A percentile compares a stretch with the other conserved stretches of the same genome.
These are phyloP conservation scores for Lindgomyces ingoldianus DNA, from an alignment of 495 filamentous ascomycete species.

Conservation along the genomic window DNA sequence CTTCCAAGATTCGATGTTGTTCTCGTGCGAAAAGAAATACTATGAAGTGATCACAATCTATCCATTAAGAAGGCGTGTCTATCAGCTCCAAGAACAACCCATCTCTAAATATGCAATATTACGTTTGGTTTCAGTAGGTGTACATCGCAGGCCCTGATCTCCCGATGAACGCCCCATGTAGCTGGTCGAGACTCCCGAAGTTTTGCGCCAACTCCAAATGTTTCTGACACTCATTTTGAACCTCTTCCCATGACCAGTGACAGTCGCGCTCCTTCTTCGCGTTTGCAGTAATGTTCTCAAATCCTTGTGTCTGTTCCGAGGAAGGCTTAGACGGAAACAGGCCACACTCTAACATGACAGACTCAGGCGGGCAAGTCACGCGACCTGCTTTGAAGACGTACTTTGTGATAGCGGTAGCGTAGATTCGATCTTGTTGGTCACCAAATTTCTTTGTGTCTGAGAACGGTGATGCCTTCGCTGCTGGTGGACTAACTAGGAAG, in stretches of 20 bases:
- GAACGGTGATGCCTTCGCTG: conserved; percentile 48
- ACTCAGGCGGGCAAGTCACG: conserved; percentile 80
- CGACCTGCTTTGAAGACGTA: conserved; percentile 89
- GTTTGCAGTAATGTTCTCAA: background rate
- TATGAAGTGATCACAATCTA: too few relatives aligned
- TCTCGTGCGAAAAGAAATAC: too few relatives aligned
- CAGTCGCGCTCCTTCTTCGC: background rate
- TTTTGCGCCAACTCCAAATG: conserved; percentile 20
- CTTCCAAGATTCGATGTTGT: too few relatives aligned
- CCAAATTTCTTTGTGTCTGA: conserved; percentile 40
- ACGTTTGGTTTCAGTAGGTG: conserved; percentile 4
- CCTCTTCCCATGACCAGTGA: conserved; percentile 19
- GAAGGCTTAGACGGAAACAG: conserved; percentile 1
- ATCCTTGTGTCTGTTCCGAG: too few relatives aligned
- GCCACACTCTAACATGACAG: conserved; percentile 48
- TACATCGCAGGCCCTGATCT: conserved; percentile 16
- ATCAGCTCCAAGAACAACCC: background rate
- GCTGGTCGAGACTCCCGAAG: conserved; percentile 19
- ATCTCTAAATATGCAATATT: background rate
- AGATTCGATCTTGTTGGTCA: conserved; percentile 46
- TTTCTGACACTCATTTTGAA: conserved; percentile 18
- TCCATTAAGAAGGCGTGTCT: too few relatives aligned
- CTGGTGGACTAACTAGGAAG: conserved; percentile 34
- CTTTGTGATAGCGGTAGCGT: conserved; percentile 77
- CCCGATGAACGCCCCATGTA: conserved; percentile 15